phyloP scores from a whole-genome alignment of 2,329 filamentous ascomycete species.

The Neonectria hederae region DNA sequence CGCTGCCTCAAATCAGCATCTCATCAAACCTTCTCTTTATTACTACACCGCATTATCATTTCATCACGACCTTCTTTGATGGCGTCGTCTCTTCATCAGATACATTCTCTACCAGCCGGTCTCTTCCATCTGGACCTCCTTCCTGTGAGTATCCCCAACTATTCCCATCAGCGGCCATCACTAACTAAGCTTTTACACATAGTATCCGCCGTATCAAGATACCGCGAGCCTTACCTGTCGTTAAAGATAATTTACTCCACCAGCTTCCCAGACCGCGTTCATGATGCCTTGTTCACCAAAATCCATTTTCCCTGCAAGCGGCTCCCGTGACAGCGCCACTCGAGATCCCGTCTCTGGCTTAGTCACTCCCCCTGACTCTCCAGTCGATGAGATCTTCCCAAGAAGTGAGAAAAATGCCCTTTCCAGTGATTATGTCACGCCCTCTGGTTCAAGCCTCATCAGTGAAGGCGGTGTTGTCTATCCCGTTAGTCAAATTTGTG shows the following conservation, averaged over 20 bases:
- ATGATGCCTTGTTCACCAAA: not conserved
- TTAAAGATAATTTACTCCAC: not conserved
- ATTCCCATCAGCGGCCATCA: not conserved
- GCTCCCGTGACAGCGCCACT: not conserved
- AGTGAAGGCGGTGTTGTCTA: constrained; percentile 10
- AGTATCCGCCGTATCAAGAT: not conserved
- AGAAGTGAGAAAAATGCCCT: not conserved
- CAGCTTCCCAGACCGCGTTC: too few relatives aligned
- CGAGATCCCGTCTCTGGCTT: constrained; percentile 19
- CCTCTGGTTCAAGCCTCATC: not conserved
- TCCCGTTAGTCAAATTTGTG: constrained; percentile 32
- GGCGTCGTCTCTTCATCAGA: not conserved
- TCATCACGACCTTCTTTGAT: not conserved
- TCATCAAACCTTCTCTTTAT: not conserved
- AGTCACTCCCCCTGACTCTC: constrained; percentile 35
- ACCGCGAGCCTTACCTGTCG: not conserved
- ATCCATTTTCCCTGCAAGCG: not conserved
- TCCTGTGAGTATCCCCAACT: not conserved
- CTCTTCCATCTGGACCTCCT: not conserved
- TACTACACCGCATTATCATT: not conserved
- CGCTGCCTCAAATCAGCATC: not conserved
- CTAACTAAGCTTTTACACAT: not conserved
- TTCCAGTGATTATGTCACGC: not conserved
- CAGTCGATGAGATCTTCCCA: constrained; percentile 24
- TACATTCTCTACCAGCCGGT: not conserved